phyloP scores from a whole-genome alignment of 306 rosid genomes.

The Echinosophora koreensis region DNA sequence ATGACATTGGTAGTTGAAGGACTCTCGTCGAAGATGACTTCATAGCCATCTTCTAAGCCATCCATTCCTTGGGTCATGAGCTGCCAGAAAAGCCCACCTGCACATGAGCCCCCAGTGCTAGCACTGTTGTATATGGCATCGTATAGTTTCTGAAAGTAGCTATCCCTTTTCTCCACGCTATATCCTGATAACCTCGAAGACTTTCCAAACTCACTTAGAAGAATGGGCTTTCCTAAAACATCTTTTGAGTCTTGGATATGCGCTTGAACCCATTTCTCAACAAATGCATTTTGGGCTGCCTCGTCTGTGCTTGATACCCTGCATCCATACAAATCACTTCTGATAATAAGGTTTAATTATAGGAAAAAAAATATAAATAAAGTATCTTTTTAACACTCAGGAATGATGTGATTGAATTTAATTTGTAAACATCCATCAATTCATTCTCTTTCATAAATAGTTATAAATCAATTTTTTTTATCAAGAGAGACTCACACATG shows the following conservation, averaged over 20 bases:
- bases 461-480: no score
- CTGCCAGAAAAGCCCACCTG: constrained; percentile 59
- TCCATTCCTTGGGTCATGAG: constrained; percentile 45
- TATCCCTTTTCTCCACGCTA: constrained; percentile 38
- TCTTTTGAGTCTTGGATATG: constrained; percentile 43
- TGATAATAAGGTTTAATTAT: background rate
- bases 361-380: background rate
- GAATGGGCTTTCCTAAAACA: constrained; percentile 42
- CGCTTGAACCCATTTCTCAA: constrained; percentile 43
- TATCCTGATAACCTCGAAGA: constrained; percentile 45
- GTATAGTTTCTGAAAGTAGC: constrained; percentile 38
- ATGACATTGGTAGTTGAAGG: constrained; percentile 49
- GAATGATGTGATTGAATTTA: no score
- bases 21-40: constrained; percentile 31
- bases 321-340: background rate
- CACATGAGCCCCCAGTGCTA: constrained; percentile 38
- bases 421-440: no score
- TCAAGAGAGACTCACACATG: no score
- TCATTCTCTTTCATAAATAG: no score
- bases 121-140: constrained; percentile 27
- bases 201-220: constrained; percentile 52
- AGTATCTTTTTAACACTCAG: no score
- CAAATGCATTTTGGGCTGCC: constrained; percentile 44
- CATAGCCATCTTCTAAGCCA: constrained; percentile 38
- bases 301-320: constrained; percentile 36